These are phyloP conservation scores for Dipodascus geniculatus DNA, from an alignment of 805 yeast genomes.

Conservation along the genomic window DNA sequence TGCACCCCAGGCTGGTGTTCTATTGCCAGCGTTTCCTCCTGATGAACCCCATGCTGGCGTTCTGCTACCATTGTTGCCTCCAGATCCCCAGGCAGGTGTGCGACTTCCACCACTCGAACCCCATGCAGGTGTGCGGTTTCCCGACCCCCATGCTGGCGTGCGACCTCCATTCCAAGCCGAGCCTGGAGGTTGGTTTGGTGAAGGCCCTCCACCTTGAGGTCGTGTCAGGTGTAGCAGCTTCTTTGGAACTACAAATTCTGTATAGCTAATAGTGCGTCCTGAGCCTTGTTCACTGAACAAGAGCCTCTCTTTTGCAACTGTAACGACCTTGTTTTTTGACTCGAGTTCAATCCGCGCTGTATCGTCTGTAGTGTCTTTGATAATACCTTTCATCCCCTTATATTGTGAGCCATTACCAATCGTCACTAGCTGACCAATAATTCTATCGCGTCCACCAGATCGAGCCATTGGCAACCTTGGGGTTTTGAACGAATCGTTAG, in stretches of 20 bases:
- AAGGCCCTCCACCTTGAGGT: slow-evolving; percentile 9
- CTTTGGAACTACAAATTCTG: slow-evolving; percentile 23
- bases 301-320: slow-evolving; percentile 68
- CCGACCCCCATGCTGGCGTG: slow-evolving; percentile 35
- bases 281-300: slow-evolving; percentile 59
- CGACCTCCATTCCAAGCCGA: slow-evolving; percentile 32
- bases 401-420: slow-evolving; percentile 82
- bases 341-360: slow-evolving; percentile 89
- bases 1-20: slow-evolving; percentile 27
- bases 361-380: slow-evolving; percentile 86
- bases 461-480: slow-evolving; percentile 49
- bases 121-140: slow-evolving; percentile 10
- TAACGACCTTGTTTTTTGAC: slow-evolving; percentile 78
- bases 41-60: slow-evolving; percentile 35
- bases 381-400: slow-evolving; percentile 89
- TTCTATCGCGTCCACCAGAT: slow-evolving; percentile 67
- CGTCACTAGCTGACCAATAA: slow-evolving; percentile 74
- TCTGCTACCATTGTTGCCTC: slow-evolving; percentile 29
- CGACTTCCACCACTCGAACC: slow-evolving; percentile 16
- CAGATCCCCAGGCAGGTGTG: slow-evolving; percentile 6
- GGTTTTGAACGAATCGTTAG: slow-evolving; percentile 34
- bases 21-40: slow-evolving; percentile 33
- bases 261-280: slow-evolving; percentile 12
- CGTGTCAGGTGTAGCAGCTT: slow-evolving; percentile 22
- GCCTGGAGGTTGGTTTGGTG: slow-evolving; percentile 14